These are phyloP conservation scores for Eucalyptus rudis DNA, from an alignment of 345 rosid genomes.

Conservation along the genomic window DNA sequence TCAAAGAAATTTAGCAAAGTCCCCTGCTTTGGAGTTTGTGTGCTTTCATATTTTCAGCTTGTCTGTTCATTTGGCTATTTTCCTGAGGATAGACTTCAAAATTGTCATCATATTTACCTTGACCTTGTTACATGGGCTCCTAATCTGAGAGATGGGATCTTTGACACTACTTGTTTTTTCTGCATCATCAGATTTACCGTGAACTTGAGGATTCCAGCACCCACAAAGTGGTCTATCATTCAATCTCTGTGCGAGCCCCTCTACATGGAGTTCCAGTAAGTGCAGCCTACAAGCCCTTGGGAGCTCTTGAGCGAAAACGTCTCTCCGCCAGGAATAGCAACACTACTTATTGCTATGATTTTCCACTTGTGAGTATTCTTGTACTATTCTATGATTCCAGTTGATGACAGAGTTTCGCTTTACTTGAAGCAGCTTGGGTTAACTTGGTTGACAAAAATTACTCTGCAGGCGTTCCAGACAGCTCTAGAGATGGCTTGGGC, in stretches of 20 bases:
- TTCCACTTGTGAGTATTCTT: slow-evolving; percentile 66
- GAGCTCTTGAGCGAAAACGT: slow-evolving; percentile 71
- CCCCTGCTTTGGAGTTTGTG: neutral
- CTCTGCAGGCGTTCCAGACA: slow-evolving; percentile 79
- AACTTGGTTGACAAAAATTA: neutral
- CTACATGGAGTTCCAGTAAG: slow-evolving; percentile 55
- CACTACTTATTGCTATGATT: slow-evolving; percentile 97
- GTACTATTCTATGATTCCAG: neutral
- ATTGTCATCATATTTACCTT: neutral
- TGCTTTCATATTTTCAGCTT: neutral
- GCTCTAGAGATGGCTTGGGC: slow-evolving; percentile 76
- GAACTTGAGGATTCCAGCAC: slow-evolving; percentile 63
- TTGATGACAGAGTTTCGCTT: neutral
- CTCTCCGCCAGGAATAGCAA: slow-evolving; percentile 68
- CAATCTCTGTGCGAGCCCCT: slow-evolving; percentile 46
- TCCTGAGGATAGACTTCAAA: neutral
- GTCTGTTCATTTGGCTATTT: neutral
- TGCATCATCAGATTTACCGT: slow-evolving; percentile 60
- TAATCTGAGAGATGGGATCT: neutral
- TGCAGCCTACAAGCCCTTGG: slow-evolving; percentile 62
- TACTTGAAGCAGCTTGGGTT: neutral
- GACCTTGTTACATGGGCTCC: neutral
- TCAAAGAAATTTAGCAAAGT: neutral
- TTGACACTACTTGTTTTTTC: neutral
- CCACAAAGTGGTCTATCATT: slow-evolving; percentile 53